phyloP scores from a whole-genome alignment of 176 grass and related monocot species.

The Aegilops bicornis region DNA sequence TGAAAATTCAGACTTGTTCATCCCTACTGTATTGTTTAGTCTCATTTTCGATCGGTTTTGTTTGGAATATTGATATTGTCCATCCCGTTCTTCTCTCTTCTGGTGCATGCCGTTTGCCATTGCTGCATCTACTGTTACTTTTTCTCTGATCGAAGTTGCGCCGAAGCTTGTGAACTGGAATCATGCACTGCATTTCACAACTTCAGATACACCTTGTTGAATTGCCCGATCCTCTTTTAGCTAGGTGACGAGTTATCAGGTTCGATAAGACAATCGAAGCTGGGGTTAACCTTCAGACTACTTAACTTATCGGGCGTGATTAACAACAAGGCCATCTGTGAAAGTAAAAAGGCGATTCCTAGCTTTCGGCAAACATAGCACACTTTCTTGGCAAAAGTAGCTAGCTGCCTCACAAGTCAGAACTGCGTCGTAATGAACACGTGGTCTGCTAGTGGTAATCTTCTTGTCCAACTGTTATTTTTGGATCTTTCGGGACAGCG shows the following conservation, averaged over 20 bases:
- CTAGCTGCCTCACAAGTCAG: neutral
- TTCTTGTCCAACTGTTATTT: neutral
- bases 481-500: constrained; percentile 11
- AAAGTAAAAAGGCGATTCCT: neutral
- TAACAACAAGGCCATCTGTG: neutral
- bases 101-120: neutral
- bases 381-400: neutral
- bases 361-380: neutral
- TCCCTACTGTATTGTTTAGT: neutral
- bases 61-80: constrained; percentile 15
- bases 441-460: neutral
- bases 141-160: neutral
- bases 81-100: neutral
- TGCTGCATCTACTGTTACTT: constrained; percentile 13
- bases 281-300: neutral
- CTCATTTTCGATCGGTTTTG: constrained; percentile 15
- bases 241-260: neutral
- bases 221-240: neutral
- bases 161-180: neutral
- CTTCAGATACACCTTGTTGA: neutral
- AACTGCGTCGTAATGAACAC: neutral
- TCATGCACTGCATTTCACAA: constrained; percentile 10
- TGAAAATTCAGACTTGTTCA: constrained; percentile 33
- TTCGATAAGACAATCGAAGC: neutral
- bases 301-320: neutral